Evolutionary conservation across 176 grass and related monocot genomes (phyloP), one percentile per base, ranked within the genome.

Genomic region (Triticum urartu): DNA sequence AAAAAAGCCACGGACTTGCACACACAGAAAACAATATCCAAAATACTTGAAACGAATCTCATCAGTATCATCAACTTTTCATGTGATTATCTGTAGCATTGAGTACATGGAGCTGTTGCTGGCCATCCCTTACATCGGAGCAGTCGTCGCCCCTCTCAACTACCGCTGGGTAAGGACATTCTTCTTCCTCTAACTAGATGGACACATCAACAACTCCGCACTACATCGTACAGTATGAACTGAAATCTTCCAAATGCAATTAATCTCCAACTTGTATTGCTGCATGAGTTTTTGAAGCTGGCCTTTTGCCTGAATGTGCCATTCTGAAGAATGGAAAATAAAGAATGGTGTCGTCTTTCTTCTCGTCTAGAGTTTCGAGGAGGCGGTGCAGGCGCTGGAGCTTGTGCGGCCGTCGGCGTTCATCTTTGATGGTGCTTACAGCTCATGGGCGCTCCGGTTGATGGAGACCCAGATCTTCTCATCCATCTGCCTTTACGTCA

Each of bases 131-230:
- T 86, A 87, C 68, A 75, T 89, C 21, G 96, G 96, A 52, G 96
- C 86, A 13, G 91, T 90, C 84, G 80, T 92, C 15, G 91, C 93
- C 60, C 96, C 96, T 60, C 91, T 98, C 74, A 98, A 98, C 81
- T 78, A 98, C 78, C 91, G 96, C 17, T 98, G 96, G 93, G 96
- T 98, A 65, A 48, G 70, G 38, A 2, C 0, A 35, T 68, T 61
- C 59, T 20, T 59, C 47, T 64, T 43, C 30, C 11, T 60, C 50
- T 18, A 56, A 20, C 18, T 20, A 52, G 12, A 50, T 50, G 4
- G 5, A 14, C 48, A 52, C 15, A 52, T 14, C 32, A 72, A 60
- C 32, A 35, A 15, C 15, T 43, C 2, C 42, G 5, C 42, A 75
- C 5, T 43, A 75, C 12, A 30, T 75, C 69, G 39, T 42, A 42